Percentiles rank a stretch among this genome's conserved stretches.
These are phyloP conservation scores for Tephrocybe rancida DNA, from an alignment of 768 basidiomycete species.

Conservation along the genomic window DNA sequence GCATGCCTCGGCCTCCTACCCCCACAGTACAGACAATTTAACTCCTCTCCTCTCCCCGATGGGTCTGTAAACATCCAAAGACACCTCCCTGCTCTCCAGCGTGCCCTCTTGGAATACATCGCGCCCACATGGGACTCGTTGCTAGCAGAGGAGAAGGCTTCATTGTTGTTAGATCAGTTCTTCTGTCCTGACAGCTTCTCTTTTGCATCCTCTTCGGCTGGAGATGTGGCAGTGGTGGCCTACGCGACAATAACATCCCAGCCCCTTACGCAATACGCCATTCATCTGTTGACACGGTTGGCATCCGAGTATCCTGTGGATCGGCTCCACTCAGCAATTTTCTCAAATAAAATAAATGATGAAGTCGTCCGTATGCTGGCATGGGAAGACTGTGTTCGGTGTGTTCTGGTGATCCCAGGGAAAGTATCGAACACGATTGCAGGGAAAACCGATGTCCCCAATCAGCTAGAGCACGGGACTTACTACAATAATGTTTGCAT, in stretches of 20 bases:
- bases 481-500: conserved; percentile 59
- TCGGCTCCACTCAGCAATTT: conserved; percentile 59
- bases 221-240: conserved; percentile 56
- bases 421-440: conserved; percentile 76
- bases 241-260: conserved; percentile 66
- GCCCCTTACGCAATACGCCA: conserved; percentile 48
- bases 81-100: conserved; percentile 63
- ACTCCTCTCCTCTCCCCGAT: conserved; percentile 37
- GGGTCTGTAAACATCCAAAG: conserved; percentile 34
- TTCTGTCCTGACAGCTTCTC: conserved; percentile 71
- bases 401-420: conserved; percentile 66
- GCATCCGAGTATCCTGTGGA: conserved; percentile 68
- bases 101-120: conserved; percentile 61
- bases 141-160: conserved; percentile 51
- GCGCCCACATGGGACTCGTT: conserved; percentile 67
- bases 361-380: conserved; percentile 30
- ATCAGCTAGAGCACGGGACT: conserved; percentile 50
- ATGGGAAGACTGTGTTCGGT: conserved; percentile 82
- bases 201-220: conserved; percentile 50
- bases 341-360: conserved; percentile 24
- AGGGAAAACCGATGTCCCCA: conserved; percentile 42
- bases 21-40: conserved; percentile 50
- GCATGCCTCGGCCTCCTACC: conserved; percentile 60
- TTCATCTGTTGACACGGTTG: conserved; percentile 58
- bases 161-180: conserved; percentile 59